Evolutionary conservation across 495 filamentous ascomycete species (phyloP), one percentile per base, ranked within the genome.

Genomic region (Penicillium manginii): DNA sequence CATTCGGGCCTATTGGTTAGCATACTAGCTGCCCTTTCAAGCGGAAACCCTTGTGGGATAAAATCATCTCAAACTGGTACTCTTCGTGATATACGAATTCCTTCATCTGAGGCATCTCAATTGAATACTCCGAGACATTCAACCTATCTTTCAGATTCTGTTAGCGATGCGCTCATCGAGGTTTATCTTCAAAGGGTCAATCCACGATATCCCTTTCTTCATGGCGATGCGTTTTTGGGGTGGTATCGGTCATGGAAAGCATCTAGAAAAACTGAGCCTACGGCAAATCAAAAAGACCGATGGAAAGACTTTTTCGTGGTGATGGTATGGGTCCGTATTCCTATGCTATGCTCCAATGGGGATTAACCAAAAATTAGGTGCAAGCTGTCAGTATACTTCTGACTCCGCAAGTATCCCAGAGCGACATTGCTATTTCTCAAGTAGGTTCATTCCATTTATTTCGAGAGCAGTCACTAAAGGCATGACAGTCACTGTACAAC

Each of bases 141-240:
- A 9, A 6, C 39, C 19, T 29, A n/a, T 1, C 51, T 62, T 52
- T 31, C 55, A n/a, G 21, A 22, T 14, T 15, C 43, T 26, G 17
- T 32, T 26, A 40, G 52, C 35, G 55, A 66, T 58, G 14, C 55
- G 1, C 46, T 63, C 5, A 39, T 68, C 21, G 43, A 54, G 21
- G 56, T 62, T 12, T 68, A 65, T 26, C 40, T 65, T 9, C 56
- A 68, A 49, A 31, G 62, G 26, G 65, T 68, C 10, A 68, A 68
- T 17, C 65, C 62, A 10, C 59, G 65, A 35, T 65, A 68, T 50
- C 65, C 65, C 2, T 67, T 65, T 22, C 59, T 67, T 17, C 62
- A 65, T 49, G 56, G 42, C 2, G 53, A 60, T 6, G 62, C 54
- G 10, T 68, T 65, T 17, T 10, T 55, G 8, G 50, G 22, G n/a